Conservation (phyloP, 495 filamentous ascomycete genomes). For the Tuber umbilicatum region DNA sequence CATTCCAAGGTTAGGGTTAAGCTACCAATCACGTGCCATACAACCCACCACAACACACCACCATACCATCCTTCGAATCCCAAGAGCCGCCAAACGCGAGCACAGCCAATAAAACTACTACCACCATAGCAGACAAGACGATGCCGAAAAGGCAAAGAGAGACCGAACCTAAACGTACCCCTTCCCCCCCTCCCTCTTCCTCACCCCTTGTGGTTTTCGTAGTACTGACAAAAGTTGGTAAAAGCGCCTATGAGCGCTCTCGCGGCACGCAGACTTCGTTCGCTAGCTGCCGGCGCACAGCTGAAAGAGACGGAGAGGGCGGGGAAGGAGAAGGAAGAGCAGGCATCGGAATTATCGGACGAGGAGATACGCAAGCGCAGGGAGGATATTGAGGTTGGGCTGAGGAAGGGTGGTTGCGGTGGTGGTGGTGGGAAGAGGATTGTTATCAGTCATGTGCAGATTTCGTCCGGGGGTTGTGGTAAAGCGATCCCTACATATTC, state of each 20-base stretch:
- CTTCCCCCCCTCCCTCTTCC: not conserved
- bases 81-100: not conserved
- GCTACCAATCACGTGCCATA: not conserved
- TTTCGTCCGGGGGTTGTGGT: not conserved
- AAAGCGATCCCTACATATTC: not conserved
- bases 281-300: not conserved
- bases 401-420: slow-evolving; percentile 8
- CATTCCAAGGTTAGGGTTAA: not conserved
- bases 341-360: not conserved
- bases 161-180: slow-evolving; percentile 12
- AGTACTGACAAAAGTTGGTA: slow-evolving; percentile 7
- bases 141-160: slow-evolving; percentile 36
- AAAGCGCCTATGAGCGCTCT: slow-evolving; percentile 29
- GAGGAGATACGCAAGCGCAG: slow-evolving; percentile 12
- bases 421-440: not conserved
- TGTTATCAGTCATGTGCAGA: not conserved
- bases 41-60: not conserved
- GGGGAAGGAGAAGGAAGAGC: not conserved
- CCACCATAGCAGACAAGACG: slow-evolving; percentile 4
- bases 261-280: slow-evolving; percentile 29
- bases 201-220: not conserved
- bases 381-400: slow-evolving; percentile 19
- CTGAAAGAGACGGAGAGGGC: slow-evolving; percentile 3
- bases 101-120: not conserved
- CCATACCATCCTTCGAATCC: not conserved